Conservation (phyloP, 2,329 filamentous ascomycete genomes). For the Tolypocladium pustulatum region DNA sequence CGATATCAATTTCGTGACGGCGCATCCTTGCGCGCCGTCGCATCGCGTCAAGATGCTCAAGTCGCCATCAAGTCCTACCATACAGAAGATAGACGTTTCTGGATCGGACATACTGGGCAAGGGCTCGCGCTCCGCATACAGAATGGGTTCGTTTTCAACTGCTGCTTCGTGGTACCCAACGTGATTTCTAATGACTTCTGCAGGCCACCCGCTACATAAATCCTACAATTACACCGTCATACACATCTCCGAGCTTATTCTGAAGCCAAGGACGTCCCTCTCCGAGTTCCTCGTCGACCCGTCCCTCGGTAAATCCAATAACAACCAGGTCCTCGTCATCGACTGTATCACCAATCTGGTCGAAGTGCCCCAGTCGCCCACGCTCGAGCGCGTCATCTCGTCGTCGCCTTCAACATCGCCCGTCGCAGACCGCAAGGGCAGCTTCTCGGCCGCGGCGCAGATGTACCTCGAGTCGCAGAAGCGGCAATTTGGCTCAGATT, state of each 20-base stretch:
- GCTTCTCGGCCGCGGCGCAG: slow-evolving; percentile 33
- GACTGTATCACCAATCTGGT: slow-evolving; percentile 50
- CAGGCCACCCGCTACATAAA: slow-evolving; percentile 54
- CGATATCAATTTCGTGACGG: slow-evolving; percentile 56
- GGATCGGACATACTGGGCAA: slow-evolving; percentile 32
- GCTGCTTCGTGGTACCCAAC: not conserved
- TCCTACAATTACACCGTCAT: slow-evolving; percentile 50
- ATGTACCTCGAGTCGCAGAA: slow-evolving; percentile 47
- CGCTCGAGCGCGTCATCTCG: slow-evolving; percentile 24
- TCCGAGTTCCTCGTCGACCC: slow-evolving; percentile 32
- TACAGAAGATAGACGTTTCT: slow-evolving; percentile 44
- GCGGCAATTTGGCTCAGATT: slow-evolving; percentile 50
- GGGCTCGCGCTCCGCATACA: slow-evolving; percentile 34
- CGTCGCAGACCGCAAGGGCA: slow-evolving; percentile 21
- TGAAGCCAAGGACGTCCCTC: slow-evolving; percentile 32
- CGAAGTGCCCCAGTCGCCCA: slow-evolving; percentile 37
- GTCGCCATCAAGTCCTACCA: slow-evolving; percentile 48
- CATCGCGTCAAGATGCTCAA: slow-evolving; percentile 46
- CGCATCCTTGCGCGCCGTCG: slow-evolving; percentile 52
- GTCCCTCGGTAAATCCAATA: slow-evolving; percentile 19
- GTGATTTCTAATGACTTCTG: slow-evolving; percentile 5
- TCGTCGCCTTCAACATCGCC: slow-evolving; percentile 14
- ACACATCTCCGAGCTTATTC: slow-evolving; percentile 46
- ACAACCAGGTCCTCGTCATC: slow-evolving; percentile 42
- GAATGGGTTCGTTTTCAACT: slow-evolving; percentile 29